A percentile compares a stretch with the other conserved stretches of the same genome.
Evolutionary conservation across 805 yeast species (phyloP).

Genomic region (Barnettozyma sp.): DNA sequence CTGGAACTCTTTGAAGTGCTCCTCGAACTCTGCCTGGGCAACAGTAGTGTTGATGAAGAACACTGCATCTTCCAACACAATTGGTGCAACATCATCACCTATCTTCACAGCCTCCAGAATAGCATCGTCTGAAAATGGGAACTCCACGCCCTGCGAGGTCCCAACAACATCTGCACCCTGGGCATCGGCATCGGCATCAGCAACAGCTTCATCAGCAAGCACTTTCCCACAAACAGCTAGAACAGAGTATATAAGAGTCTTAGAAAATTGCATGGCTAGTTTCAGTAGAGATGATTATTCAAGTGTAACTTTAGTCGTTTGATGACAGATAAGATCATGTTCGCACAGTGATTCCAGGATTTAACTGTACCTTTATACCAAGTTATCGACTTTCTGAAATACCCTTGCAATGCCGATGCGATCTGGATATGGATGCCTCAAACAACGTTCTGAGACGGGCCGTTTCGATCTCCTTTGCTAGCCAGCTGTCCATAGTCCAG

Average conservation of each 20-base stretch:
- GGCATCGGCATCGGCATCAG: slow-evolving; percentile 2
- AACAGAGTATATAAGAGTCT: slow-evolving; percentile 5
- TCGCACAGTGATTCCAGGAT: too few species aligned
- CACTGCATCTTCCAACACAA: slow-evolving; percentile 21
- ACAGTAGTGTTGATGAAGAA: slow-evolving; percentile 24
- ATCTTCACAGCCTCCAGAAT: slow-evolving; percentile 22
- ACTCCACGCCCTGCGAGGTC: slow-evolving; percentile 17
- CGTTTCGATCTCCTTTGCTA: too few species aligned
- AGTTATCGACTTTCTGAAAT: too few species aligned
- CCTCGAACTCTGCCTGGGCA: slow-evolving; percentile 14
- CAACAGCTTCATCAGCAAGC: slow-evolving; percentile 6
- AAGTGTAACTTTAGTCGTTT: not conserved
- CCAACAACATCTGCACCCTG: slow-evolving; percentile 13
- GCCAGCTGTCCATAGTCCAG: too few species aligned
- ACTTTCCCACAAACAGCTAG: slow-evolving; percentile 11
- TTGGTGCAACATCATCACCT: slow-evolving; percentile 18
- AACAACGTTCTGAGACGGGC: too few species aligned
- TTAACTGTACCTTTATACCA: too few species aligned
- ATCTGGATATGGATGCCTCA: too few species aligned
- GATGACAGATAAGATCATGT: too few species aligned
- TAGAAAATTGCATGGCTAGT: slow-evolving; percentile 14
- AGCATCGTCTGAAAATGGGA: slow-evolving; percentile 24
- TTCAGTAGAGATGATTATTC: not conserved
- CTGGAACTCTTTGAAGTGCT: slow-evolving; percentile 9
- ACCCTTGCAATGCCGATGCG: too few species aligned